Base-by-base conservation (phyloP, 2,329 filamentous ascomycete genomes). In the Neurospora crassa region DNA sequence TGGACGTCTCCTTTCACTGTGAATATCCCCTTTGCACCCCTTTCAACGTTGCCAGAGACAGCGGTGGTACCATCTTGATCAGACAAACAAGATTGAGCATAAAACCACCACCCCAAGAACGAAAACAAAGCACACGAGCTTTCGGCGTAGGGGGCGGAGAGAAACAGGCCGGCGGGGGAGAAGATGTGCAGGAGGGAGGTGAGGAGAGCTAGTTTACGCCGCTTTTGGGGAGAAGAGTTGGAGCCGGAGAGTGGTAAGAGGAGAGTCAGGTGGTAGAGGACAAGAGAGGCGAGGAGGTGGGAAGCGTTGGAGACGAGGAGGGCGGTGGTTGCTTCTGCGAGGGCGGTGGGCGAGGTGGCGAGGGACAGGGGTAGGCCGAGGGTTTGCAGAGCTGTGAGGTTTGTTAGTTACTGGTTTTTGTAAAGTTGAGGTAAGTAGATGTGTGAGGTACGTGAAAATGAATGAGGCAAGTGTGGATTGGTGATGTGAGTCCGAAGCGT, bases 71-170 rank as follows among this genome's bases (percentile, higher is more conserved):
- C 68, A 78, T 79, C 67, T 74, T 74, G 20, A 16, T 82, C 70
- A 42, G 69, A 34, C 3, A 68, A 40, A 84, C 84, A 76, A 76
- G 83, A 83, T 67, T 85, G 83, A 1, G 87, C 87, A 78, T 95
- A 96, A 68, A 91, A 79, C 40, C 92, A 85, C 76, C 89, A 90
- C 0, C 93, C 96, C 0, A 85, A 75, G 76, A 97, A 92, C 53
- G 91, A 92, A 42, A 97, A 83, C 29, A 92, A 84, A 0, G 95
- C 90, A 80, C 94, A 97, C 0, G 90, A 80, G 74, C 91, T 89
- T 82, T 99, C 96, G 11, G 89, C 87, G 79, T 96, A 97, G 0
- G 95, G 93, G 0, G 94, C 91, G 0, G 91, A 94, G 20, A 99
- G 87, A 78, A 99, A 98, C 2, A 97, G 81, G 0, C 95, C 95